phyloP scores from a whole-genome alignment of 2,329 filamentous ascomycete species.

The Mycosphaerella arachidis region DNA sequence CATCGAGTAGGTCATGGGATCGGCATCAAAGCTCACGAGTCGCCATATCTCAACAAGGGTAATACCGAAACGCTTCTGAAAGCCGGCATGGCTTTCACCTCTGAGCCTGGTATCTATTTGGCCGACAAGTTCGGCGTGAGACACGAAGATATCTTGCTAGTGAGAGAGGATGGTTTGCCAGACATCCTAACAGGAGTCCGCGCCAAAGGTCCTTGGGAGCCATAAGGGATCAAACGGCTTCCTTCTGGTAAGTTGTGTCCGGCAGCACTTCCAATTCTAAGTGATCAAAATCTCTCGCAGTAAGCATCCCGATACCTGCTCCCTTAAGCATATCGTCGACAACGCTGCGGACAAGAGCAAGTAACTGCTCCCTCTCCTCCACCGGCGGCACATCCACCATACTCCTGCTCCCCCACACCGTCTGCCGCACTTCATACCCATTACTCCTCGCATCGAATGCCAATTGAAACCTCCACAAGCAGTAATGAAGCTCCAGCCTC shows the following conservation, averaged over 20 bases:
- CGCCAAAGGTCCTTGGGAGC: conserved; percentile 52
- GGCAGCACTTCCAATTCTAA: conserved; percentile 4
- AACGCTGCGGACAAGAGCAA: conserved; percentile 1
- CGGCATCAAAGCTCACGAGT: conserved; percentile 63
- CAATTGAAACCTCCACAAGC: conserved; percentile 2
- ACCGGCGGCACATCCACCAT: conserved; percentile 4
- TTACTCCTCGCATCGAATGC: conserved; percentile 1
- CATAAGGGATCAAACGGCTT: conserved; percentile 24
- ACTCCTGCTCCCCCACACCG: background rate
- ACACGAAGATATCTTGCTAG: conserved; percentile 59
- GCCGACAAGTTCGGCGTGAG: conserved; percentile 57
- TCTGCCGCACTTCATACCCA: background rate
- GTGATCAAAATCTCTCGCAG: conserved; percentile 1
- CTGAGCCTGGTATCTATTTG: conserved; percentile 61
- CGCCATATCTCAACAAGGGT: conserved; percentile 60
- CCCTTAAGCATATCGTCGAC: background rate
- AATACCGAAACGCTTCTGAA: conserved; percentile 47
- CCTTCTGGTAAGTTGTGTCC: background rate
- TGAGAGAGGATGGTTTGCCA: conserved; percentile 51
- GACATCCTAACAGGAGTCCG: conserved; percentile 53
- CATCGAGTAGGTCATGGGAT: conserved; percentile 62
- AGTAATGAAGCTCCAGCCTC: conserved; percentile 4
- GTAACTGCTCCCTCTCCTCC: conserved; percentile 4
- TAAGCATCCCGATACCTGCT: conserved; percentile 1
- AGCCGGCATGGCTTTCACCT: conserved; percentile 60